Base-by-base conservation (phyloP, 2,329 filamentous ascomycete genomes). In the Phaeoacremonium minimum region DNA sequence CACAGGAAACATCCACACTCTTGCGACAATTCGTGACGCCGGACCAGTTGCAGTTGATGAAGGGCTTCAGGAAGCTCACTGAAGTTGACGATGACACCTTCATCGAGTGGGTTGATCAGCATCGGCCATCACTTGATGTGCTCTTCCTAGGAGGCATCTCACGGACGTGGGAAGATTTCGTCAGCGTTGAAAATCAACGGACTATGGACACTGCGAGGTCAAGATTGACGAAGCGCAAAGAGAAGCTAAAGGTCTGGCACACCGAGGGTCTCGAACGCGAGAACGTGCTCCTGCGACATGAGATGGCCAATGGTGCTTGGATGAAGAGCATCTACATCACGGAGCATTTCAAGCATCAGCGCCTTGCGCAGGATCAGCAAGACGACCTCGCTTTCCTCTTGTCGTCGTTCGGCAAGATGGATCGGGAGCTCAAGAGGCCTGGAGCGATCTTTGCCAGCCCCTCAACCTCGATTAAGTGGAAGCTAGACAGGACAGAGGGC, bases 261-360 rank as follows among this genome's bases (percentile, higher is more conserved):
- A 61, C 71, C 3, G 84, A 91, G 45, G 80, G 82, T 34, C 61
- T 77, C 5, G 73, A 74, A 15, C 75, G 75, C 8, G 86, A 94
- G 14, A 85, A 85, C 45, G 70, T 85, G 13, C 75, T 90, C 40
- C 71, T 84, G 36, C 81, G 81, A n/a, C 91, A 97, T 52, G 87
- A 95, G 50, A 80, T 86, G 46, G 85, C 87, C 1, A 91, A 93
- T 38, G 83, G 79, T 28, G 83, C 91, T 41, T 98, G 91, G 93
- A 85, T 91, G 67, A 88, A 90, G 49, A 97, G 95, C 50, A 95
- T 98, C 28, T 93, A 91, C 58, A 82, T 85, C 33, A 88, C 91
- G 0, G 93, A 98, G 56, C 84, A 93, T 46, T 77, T 91, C 53
- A 97, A 95, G 56, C 84, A 95, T 46, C 91, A 97, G 56, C 76